These are phyloP conservation scores for Camillea tinctor DNA, from an alignment of 2,329 filamentous ascomycete species.

Conservation along the genomic window DNA sequence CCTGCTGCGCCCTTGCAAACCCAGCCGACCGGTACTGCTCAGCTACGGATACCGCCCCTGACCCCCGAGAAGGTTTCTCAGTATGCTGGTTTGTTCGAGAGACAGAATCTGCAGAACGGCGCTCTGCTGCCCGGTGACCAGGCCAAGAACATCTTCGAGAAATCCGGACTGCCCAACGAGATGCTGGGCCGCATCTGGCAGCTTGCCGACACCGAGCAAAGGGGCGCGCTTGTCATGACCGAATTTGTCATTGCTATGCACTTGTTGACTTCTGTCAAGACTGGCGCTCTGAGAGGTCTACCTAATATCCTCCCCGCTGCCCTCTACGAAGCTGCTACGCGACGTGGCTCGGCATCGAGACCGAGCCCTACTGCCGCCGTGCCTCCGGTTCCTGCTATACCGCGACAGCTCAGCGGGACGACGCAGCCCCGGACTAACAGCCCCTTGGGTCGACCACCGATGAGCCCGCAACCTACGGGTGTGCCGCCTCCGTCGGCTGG, in stretches of 20 bases:
- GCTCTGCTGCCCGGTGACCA: slow-evolving; percentile 75
- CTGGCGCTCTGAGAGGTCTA: slow-evolving; percentile 73
- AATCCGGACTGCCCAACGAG: slow-evolving; percentile 85
- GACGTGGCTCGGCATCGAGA: slow-evolving; percentile 54
- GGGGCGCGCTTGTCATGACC: slow-evolving; percentile 79
- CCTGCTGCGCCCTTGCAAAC: slow-evolving; percentile 51
- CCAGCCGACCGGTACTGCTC: slow-evolving; percentile 60
- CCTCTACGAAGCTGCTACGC: slow-evolving; percentile 85
- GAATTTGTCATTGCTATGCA: slow-evolving; percentile 99
- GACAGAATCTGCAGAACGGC: slow-evolving; percentile 75
- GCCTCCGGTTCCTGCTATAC: slow-evolving; percentile 66
- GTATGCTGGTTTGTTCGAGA: slow-evolving; percentile 87
- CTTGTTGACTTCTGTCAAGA: slow-evolving; percentile 87
- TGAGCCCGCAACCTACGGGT: slow-evolving; percentile 43
- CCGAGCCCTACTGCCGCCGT: slow-evolving; percentile 52
- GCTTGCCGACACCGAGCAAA: slow-evolving; percentile 88
- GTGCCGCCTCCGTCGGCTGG: slow-evolving; percentile 35
- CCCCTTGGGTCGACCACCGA: slow-evolving; percentile 52
- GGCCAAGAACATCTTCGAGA: slow-evolving; percentile 93
- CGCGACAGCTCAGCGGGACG: slow-evolving; percentile 77
- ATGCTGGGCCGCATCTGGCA: slow-evolving; percentile 94
- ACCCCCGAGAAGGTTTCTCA: slow-evolving; percentile 86
- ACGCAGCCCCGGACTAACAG: slow-evolving; percentile 62
- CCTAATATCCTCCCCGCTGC: slow-evolving; percentile 79
- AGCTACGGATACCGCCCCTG: slow-evolving; percentile 84